A percentile compares a stretch with the other conserved stretches of the same genome.
Conservation (phyloP, 1,284 basidiomycete genomes). For the Boletus sp. region DNA sequence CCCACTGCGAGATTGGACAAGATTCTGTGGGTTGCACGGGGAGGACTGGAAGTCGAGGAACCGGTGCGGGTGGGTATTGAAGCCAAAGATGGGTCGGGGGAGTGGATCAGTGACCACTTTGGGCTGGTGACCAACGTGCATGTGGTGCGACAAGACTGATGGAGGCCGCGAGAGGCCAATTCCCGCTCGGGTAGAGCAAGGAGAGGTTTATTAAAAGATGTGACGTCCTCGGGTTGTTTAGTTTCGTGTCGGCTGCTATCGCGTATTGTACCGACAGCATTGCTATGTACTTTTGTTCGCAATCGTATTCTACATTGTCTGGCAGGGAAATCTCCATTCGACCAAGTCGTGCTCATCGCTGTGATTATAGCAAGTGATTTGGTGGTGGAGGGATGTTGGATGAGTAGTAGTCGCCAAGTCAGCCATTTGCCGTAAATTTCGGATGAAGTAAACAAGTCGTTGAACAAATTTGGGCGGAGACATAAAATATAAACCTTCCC, state of each 20-base stretch:
- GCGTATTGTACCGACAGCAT: conserved; percentile 6
- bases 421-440: neutral
- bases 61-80: conserved; percentile 57
- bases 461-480: conserved; percentile 31
- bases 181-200: neutral
- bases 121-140: conserved; percentile 53
- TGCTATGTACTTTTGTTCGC: neutral
- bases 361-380: conserved; percentile 19
- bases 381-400: neutral
- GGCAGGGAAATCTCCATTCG: neutral
- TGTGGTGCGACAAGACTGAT: conserved; percentile 28
- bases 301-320: neutral
- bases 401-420: neutral
- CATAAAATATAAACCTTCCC: conserved; percentile 24
- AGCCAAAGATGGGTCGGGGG: conserved; percentile 38
- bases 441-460: neutral
- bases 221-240: neutral
- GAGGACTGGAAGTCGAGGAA: conserved; percentile 48
- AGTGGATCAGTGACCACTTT: conserved; percentile 67
- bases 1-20: conserved; percentile 61
- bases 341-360: neutral
- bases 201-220: conserved; percentile 6
- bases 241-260: neutral
- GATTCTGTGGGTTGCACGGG: conserved; percentile 52
- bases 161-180: neutral